A percentile compares a stretch with the other conserved stretches of the same genome.
Evolutionary conservation across 805 yeast species (phyloP).

Genomic region (Candida peoriensis): DNA sequence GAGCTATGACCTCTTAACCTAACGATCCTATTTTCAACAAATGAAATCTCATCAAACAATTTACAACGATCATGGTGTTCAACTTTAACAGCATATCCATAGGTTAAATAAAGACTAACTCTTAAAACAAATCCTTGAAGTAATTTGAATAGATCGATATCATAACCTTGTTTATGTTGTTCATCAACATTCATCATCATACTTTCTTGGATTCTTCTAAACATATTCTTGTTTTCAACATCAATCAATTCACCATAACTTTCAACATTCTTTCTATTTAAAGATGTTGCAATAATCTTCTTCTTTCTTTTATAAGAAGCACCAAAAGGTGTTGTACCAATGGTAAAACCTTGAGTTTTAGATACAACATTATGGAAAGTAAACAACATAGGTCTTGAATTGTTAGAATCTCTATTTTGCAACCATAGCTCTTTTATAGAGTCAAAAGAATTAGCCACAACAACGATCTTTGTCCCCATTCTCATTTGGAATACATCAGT

Average conservation of each 20-base stretch:
- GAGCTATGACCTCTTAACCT: slow-evolving; percentile 53
- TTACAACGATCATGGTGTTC: slow-evolving; percentile 28
- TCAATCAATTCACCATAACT: slow-evolving; percentile 32
- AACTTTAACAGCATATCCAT: slow-evolving; percentile 45
- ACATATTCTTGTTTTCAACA: slow-evolving; percentile 30
- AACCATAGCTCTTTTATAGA: slow-evolving; percentile 53
- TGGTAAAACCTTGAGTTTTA: slow-evolving; percentile 49
- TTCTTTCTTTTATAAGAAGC: slow-evolving; percentile 40
- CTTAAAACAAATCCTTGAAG: slow-evolving; percentile 48
- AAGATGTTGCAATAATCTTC: slow-evolving; percentile 41
- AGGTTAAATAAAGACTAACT: slow-evolving; percentile 46
- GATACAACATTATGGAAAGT: slow-evolving; percentile 66
- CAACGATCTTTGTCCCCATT: slow-evolving; percentile 49
- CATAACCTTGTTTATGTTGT: slow-evolving; percentile 21
- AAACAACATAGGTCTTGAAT: slow-evolving; percentile 61
- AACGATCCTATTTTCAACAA: slow-evolving; percentile 52
- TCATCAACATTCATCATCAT: too few species aligned
- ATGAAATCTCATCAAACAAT: slow-evolving; percentile 47
- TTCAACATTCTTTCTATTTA: slow-evolving; percentile 34
- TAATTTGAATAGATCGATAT: slow-evolving; percentile 35
- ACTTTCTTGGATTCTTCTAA: slow-evolving; percentile 18
- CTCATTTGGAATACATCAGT: slow-evolving; percentile 56
- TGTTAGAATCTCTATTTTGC: slow-evolving; percentile 43
- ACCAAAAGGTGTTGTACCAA: slow-evolving; percentile 63
- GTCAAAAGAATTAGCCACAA: slow-evolving; percentile 63